Base-by-base conservation (phyloP, 345 rosid genomes). In the Citrus medica region DNA sequence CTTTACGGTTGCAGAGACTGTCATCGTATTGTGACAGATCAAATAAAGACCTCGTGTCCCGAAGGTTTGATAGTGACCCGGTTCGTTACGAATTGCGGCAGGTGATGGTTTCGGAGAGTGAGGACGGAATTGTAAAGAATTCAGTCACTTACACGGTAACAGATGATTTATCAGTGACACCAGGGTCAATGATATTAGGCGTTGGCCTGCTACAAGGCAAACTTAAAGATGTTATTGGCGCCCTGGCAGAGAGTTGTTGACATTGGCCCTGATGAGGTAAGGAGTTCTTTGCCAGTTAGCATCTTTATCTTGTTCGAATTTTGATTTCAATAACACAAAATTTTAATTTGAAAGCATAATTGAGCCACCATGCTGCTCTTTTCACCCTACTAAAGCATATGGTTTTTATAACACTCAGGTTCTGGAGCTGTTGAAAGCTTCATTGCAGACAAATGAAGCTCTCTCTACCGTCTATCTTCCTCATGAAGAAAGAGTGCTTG, bases 381-480 rank as follows among this genome's bases (percentile, higher is more conserved):
- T 38, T 38, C 42, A 38, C 42, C 42, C 2, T 38, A 38, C 10
- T 38, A 38, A 38, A 38, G 42, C 42, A 38, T 38, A 38, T 46
- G 53, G 53, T 46, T 13, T 40, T 9, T 46, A 2, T 46, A 9
- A 9, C 9, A 53, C 25, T 65, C 68, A 79, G 82, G 73, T 55
- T 28, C 4, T 73, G 67, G 35, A 73, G 42, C 46, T 79, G 28
- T 32, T 79, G 40, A 65, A 56, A 46, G 71, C 67, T 10, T 79
- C 73, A 13, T 30, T 79, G 46, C 56, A 53, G 7, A 16, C 73
- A 13, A 58, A 66, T 22, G 40, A 58, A 25, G 78, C 25, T 53
- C 82, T 73, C 12, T 46, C 81, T 0, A 35, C 38, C 24, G 55
- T 63, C 60, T 78, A 71, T 65, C 60, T 78, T 78, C 71, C 55